Conservation (phyloP, 495 filamentous ascomycete species). For the Eremomyces bilateralis region DNA sequence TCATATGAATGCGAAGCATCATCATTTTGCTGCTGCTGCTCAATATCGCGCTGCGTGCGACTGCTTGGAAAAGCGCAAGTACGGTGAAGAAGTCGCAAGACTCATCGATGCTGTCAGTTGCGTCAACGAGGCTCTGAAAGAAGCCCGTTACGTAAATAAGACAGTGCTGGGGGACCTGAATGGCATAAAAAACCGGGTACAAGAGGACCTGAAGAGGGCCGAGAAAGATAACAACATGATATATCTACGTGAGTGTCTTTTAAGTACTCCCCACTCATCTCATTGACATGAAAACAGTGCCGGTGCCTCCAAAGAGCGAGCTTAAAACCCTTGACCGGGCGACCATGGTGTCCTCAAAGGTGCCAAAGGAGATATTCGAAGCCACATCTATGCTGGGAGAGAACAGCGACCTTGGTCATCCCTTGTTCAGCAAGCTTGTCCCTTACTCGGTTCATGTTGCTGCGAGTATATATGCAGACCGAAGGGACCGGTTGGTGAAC, state of each 20-base stretch:
- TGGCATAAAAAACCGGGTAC: slow-evolving; percentile 57
- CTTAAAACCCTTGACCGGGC: slow-evolving; percentile 69
- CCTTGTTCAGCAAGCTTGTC: slow-evolving; percentile 76
- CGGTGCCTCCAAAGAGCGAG: slow-evolving; percentile 74
- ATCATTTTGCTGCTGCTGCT: slow-evolving; percentile 91
- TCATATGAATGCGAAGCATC: slow-evolving; percentile 90
- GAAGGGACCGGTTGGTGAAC: slow-evolving; percentile 72
- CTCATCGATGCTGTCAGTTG: slow-evolving; percentile 61
- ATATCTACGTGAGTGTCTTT: slow-evolving; percentile 36
- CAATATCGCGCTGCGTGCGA: slow-evolving; percentile 89
- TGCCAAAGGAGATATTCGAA: slow-evolving; percentile 65
- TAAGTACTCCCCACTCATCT: not conserved
- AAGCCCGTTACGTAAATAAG: slow-evolving; percentile 69
- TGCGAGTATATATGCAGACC: slow-evolving; percentile 84
- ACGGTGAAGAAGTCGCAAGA: slow-evolving; percentile 87
- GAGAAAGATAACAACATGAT: slow-evolving; percentile 96
- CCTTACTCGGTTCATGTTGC: slow-evolving; percentile 92
- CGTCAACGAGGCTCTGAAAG: slow-evolving; percentile 71
- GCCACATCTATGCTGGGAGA: slow-evolving; percentile 62
- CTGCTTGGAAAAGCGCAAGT: slow-evolving; percentile 80
- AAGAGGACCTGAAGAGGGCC: slow-evolving; percentile 73
- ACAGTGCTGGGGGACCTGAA: slow-evolving; percentile 64
- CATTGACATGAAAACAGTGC: slow-evolving; percentile 21
- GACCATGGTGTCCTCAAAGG: slow-evolving; percentile 61
- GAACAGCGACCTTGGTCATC: slow-evolving; percentile 55